Evolutionary conservation across 192 early-diverging fungal species (phyloP).

Genomic region (Paraglomus brasilianum): DNA sequence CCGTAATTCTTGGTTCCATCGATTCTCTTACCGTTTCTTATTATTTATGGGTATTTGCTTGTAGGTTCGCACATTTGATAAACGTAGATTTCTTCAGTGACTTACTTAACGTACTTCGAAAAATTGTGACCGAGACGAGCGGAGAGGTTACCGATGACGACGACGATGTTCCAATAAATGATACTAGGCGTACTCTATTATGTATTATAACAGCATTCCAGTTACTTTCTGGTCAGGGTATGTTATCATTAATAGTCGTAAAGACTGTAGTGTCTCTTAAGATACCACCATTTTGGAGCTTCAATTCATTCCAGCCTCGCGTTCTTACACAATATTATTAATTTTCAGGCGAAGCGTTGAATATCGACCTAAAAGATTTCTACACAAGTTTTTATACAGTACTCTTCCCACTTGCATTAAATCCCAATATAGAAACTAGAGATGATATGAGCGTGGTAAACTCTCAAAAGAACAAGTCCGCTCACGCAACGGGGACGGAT

Average conservation of each 20-base stretch:
- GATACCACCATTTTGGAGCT: too few species aligned
- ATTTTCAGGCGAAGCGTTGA: conserved; percentile 76
- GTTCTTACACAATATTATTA: not conserved
- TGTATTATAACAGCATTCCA: conserved; percentile 89
- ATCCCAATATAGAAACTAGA: conserved; percentile 62
- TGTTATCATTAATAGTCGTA: not conserved
- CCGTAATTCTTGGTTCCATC: not conserved
- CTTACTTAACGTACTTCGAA: conserved; percentile 79
- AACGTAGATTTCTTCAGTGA: conserved; percentile 95
- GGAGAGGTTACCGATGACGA: conserved; percentile 50
- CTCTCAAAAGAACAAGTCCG: conserved; percentile 31
- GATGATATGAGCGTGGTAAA: conserved; percentile 37
- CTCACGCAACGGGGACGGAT: conserved; percentile 46
- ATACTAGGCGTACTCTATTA: conserved; percentile 73
- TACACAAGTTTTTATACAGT: conserved; percentile 82
- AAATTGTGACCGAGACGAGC: conserved; percentile 69
- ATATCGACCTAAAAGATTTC: conserved; percentile 91
- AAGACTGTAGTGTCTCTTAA: too few species aligned
- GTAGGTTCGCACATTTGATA: conserved; percentile 91
- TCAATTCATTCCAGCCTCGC: too few species aligned
- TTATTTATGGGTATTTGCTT: conserved; percentile 1
- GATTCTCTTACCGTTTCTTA: not conserved
- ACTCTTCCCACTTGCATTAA: conserved; percentile 65
- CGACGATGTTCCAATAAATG: conserved; percentile 39
- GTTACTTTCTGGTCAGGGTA: conserved; percentile 82